Percentiles rank a stretch among this genome's conserved stretches.
These are phyloP conservation scores for Penicillium tannophilum DNA, from an alignment of 495 filamentous ascomycete genomes.

Conservation along the genomic window DNA sequence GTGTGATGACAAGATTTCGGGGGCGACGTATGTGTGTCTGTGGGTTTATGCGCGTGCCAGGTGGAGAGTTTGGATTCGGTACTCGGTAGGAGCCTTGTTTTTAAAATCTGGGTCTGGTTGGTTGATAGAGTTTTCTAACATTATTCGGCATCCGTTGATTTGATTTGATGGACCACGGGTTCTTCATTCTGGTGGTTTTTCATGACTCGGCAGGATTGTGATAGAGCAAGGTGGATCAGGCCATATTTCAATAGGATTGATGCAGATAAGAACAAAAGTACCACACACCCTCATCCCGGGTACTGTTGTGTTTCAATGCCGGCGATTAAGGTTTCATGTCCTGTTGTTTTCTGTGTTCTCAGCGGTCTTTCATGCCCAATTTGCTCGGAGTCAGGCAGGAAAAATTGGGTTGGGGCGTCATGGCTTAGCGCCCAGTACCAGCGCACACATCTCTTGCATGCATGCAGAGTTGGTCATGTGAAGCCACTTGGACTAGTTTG, in stretches of 20 bases:
- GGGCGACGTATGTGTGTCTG: conserved; percentile 7
- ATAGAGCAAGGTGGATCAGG: conserved; percentile 2
- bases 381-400: conserved; percentile 17
- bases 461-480: conserved; percentile 51
- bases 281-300: neutral
- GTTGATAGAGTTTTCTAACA: neutral
- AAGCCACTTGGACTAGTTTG: conserved; percentile 4
- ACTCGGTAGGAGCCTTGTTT: conserved; percentile 6
- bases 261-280: conserved; percentile 6
- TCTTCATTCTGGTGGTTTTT: neutral
- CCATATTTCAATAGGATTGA: conserved; percentile 4
- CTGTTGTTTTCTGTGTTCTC: neutral
- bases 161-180: neutral
- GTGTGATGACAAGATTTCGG: conserved; percentile 6
- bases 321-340: neutral
- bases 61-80: conserved; percentile 5
- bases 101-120: neutral
- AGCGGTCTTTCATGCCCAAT: conserved; percentile 23
- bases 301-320: neutral
- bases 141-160: too few species aligned
- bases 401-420: conserved; percentile 13
- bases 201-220: neutral
- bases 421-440: conserved; percentile 26
- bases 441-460: conserved; percentile 36
- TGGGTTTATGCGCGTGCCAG: conserved; percentile 7